A percentile compares a stretch with the other conserved stretches of the same genome.
Conservation (phyloP, 176 grass and related monocot species). For the maize (Zea mays) region DNA sequence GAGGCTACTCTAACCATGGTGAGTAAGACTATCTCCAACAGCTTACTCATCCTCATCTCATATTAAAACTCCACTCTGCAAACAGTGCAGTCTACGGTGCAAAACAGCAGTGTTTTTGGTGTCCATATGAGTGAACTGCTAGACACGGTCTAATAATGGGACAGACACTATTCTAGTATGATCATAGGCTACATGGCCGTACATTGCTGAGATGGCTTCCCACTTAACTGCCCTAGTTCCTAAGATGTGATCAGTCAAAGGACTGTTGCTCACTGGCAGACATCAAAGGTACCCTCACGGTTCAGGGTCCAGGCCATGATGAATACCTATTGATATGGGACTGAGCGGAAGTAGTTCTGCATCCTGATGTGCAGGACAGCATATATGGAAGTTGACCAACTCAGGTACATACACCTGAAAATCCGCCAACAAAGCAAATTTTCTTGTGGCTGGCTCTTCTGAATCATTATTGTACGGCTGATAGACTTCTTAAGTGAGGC, state of each 20-base stretch:
- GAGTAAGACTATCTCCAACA: background rate
- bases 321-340: background rate
- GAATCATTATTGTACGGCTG: background rate
- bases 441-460: background rate
- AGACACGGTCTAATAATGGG: background rate
- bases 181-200: background rate
- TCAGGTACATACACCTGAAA: background rate
- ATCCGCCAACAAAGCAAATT: background rate
- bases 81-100: no score
- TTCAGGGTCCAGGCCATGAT: background rate
- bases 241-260: background rate
- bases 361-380: background rate
- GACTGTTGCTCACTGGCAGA: background rate
- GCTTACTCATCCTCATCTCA: no score
- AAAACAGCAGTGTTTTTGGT: no score
- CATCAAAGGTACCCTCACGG: background rate
- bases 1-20: background rate
- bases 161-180: background rate
- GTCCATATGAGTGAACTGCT: no score
- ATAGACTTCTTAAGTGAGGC: background rate
- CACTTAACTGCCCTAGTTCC: background rate
- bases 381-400: background rate
- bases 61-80: no score
- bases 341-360: background rate
- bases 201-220: background rate